Base-by-base conservation (phyloP, 768 basidiomycete species). In the Agaricus bisporus region DNA sequence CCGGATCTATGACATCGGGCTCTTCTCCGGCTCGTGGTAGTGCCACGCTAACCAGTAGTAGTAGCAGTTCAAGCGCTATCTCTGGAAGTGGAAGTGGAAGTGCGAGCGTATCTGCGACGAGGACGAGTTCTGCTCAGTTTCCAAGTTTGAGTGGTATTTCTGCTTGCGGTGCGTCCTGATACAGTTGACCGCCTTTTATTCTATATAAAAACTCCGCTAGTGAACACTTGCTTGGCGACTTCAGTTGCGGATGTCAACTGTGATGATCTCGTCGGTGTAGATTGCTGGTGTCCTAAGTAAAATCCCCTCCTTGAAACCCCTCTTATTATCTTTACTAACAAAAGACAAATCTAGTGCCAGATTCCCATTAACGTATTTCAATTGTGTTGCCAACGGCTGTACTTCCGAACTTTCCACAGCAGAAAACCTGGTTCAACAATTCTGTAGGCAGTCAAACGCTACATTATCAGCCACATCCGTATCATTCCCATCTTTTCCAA, bases 231-330 rank as follows among this genome's bases (percentile, higher is more conserved):
- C 57, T 64, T 81, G 3, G 68, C 66, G 7, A 53, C 66, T 1
- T 70, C 74, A 1, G 68, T 73, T 6, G 62, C 70, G 2, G 55
- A 59, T 2, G 69, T 70, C 0, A 74, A 72, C 38, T 81, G 80
- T 63, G 56, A 66, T 5, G 76, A 73, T 52, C 57, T 80, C 25
- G 65, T 70, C 11, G 73, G 74, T 5, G 74, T 80, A 29, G 68
- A 75, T 51, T 82, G 80, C 59, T 82, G 72, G 60, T 81, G 80
- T 54, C 43, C 60, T 18, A 71, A 64, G 71, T 72, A 60, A 55
- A 70, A 42, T 45, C 55, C 49, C 11, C 25, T 25, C 35, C 5
- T 9, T 20, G 25, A 8, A n/a, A n/a, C 12, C 29, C 17, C 22
- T 36, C 44, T 20, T 17, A 53, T 44, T 39, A 4, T n/a, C 20